Base-by-base conservation (phyloP, 345 rosid genomes). In the Gossypium rotundifolium region DNA sequence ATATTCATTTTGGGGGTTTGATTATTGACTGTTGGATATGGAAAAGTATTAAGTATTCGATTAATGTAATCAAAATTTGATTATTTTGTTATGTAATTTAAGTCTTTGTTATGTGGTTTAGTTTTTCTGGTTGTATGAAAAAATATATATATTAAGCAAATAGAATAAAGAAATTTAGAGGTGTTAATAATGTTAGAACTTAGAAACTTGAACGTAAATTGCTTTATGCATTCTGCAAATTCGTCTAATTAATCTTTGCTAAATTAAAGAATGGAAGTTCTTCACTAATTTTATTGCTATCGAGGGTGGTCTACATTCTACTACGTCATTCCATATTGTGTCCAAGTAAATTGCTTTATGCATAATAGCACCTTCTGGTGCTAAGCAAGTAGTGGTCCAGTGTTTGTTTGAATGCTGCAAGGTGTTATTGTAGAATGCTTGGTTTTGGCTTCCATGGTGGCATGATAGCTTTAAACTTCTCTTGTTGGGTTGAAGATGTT, bases 11-110 rank as follows among this genome's bases (percentile, higher is more conserved):
- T 46, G 13, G 40, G 58, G 58, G 27, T 52, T 16, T 74, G 54
- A 33, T 51, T 74, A 40, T 65, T 62, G 71, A 14, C 23, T 73
- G 5, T 59, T 64, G 68, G 44, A 22, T 55, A n/a, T 54, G 72
- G 7, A 29, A 17, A 54, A 17, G 3, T 27, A 9, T 65, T 9
- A 49, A 49, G 45, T 75, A 48, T 42, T 66, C 70, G 20, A 75
- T 75, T 45, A 59, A 44, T 72, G 42, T 72, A 59, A 20, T 59
- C 53, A 38, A 58, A 46, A 8, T 42, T 45, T 22, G 16, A 59
- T 22, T 59, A 14, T 66, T 25, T 60, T 22, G 42, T 60, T 3
- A 72, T 40, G 67, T 23, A 27, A 60, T 58, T 14, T 52, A 52
- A 70, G 11, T 70, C 17, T 52, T 29, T 29, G 25, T 29, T 44